Percentiles rank a stretch among this genome's conserved stretches.
Conservation (phyloP, 2,329 filamentous ascomycete species). For the Alternaria tenuissima region DNA sequence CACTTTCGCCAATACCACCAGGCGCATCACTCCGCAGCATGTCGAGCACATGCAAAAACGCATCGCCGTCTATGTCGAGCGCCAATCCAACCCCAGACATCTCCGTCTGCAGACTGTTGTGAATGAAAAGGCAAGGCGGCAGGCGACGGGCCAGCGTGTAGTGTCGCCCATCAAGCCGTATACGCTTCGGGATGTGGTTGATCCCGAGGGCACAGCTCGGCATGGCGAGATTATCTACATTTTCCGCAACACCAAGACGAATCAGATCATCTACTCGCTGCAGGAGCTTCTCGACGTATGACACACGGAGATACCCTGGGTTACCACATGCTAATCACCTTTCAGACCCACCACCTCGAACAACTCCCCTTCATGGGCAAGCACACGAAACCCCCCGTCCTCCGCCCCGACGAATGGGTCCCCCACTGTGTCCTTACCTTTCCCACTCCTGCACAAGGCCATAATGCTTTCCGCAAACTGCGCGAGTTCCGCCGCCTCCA, state of each 20-base stretch:
- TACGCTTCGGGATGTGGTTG: constrained; percentile 54
- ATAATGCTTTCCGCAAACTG: constrained; percentile 59
- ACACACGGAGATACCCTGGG: neutral
- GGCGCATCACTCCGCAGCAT: constrained; percentile 7
- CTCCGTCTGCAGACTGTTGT: constrained; percentile 35
- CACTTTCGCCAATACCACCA: constrained; percentile 20
- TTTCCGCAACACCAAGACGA: constrained; percentile 68
- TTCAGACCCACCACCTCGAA: constrained; percentile 60
- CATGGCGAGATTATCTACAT: constrained; percentile 69
- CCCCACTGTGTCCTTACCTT: constrained; percentile 68
- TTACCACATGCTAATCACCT: neutral
- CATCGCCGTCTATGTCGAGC: constrained; percentile 32
- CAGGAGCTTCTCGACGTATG: constrained; percentile 64
- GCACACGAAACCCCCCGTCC: constrained; percentile 64
- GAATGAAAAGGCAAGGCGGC: constrained; percentile 33
- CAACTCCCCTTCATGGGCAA: constrained; percentile 71
- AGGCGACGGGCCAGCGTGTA: constrained; percentile 24
- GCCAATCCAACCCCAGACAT: constrained; percentile 36
- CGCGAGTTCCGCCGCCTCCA: constrained; percentile 56
- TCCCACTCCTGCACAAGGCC: constrained; percentile 58
- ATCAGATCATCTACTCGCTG: constrained; percentile 71
- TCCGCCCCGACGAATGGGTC: constrained; percentile 70
- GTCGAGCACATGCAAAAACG: constrained; percentile 9
- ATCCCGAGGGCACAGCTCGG: constrained; percentile 31
- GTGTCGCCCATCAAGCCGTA: constrained; percentile 31